Evolutionary conservation across 176 grass and related monocot species (phyloP).

Genomic region (Saccharum officinarum): DNA sequence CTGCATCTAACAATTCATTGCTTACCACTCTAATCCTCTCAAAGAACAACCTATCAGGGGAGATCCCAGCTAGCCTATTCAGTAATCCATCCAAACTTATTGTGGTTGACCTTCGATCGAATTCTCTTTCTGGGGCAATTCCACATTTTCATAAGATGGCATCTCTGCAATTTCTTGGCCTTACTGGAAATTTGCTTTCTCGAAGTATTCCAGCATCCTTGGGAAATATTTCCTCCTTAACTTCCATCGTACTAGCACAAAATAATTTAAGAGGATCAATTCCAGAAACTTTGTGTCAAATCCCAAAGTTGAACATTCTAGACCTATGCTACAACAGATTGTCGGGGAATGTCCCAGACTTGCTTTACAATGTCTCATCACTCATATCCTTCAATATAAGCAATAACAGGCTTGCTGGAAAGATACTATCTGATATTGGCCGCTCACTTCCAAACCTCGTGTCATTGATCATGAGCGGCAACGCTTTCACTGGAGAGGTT

Average conservation of each 20-base stretch:
- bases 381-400: neutral
- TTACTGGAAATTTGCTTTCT: slow-evolving; percentile 8
- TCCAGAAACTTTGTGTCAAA: slow-evolving; percentile 19
- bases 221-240: slow-evolving; percentile 37
- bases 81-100: no score
- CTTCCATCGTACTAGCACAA: neutral
- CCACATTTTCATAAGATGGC: neutral
- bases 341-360: neutral
- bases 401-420: neutral
- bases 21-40: no score
- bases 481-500: neutral
- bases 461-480: neutral
- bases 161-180: neutral
- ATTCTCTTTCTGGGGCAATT: neutral
- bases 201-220: slow-evolving; percentile 30
- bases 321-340: slow-evolving; percentile 4
- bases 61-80: no score
- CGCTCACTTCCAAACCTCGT: slow-evolving; percentile 14
- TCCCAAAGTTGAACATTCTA: neutral
- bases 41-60: no score
- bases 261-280: neutral
- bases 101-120: no score
- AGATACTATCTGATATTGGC: slow-evolving; percentile 13
- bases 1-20: no score
- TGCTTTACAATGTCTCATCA: slow-evolving; percentile 33